Percentiles rank a stretch among this genome's conserved stretches.
These are phyloP conservation scores for Sequoia sempervirens DNA, from an alignment of 75 land plant species.

Conservation along the genomic window DNA sequence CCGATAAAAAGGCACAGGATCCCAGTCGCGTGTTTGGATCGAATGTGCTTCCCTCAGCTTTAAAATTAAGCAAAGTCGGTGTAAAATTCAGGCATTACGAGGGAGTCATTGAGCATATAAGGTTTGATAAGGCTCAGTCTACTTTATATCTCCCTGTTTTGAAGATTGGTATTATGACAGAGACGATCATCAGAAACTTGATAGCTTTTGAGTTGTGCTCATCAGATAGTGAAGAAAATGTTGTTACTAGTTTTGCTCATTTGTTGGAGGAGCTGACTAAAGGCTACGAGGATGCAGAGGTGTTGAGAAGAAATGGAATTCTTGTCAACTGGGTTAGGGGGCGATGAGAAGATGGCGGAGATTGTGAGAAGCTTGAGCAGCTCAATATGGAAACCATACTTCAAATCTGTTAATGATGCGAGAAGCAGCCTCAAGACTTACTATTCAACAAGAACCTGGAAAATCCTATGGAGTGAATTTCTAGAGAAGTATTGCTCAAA, in stretches of 20 bases:
- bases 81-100: slow-evolving; percentile 31
- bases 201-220: slow-evolving; percentile 63
- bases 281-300: slow-evolving; percentile 35
- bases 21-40: neutral
- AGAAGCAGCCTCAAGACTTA: neutral
- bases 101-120: slow-evolving; percentile 34
- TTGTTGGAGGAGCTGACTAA: slow-evolving; percentile 64
- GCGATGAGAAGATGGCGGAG: slow-evolving; percentile 45
- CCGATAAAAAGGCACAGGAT: neutral
- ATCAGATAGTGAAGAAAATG: slow-evolving; percentile 19
- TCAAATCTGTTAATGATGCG: neutral
- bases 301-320: slow-evolving; percentile 50
- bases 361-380: slow-evolving; percentile 45
- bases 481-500: neutral
- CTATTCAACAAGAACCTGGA: neutral
- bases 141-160: slow-evolving; percentile 32
- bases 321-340: slow-evolving; percentile 54
- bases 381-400: neutral
- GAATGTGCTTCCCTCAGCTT: slow-evolving; percentile 32
- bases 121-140: slow-evolving; percentile 30
- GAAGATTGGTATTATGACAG: slow-evolving; percentile 32
- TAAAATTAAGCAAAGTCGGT: slow-evolving; percentile 45
- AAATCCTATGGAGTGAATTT: neutral
- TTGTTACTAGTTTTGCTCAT: slow-evolving; percentile 43
- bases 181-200: slow-evolving; percentile 48